These are phyloP conservation scores for Symbiodinium natans DNA, from an alignment of 73 alveolate species.

Conservation along the genomic window DNA sequence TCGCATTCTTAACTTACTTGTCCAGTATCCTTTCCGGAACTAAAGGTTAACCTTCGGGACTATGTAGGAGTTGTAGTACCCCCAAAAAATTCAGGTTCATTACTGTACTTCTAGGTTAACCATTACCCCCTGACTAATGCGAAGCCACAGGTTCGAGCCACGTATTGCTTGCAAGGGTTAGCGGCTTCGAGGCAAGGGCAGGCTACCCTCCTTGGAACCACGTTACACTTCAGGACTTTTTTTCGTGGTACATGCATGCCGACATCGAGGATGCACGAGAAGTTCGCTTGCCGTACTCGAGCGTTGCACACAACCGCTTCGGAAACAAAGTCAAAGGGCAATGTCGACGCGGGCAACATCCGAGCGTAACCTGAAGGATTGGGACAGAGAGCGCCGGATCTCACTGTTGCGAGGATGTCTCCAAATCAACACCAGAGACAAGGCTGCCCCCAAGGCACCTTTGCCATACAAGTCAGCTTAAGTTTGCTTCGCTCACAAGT, in stretches of 20 bases:
- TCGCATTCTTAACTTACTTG: neutral
- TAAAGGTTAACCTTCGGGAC: no score
- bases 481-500: neutral
- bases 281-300: no score
- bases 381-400: slow-evolving; percentile 53
- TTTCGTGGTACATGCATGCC: no score
- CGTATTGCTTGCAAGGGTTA: neutral
- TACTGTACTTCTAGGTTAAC: neutral
- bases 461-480: neutral
- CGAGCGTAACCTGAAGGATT: no score
- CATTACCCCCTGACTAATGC: no score
- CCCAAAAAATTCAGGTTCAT: neutral
- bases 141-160: neutral
- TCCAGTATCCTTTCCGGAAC: neutral
- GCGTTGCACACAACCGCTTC: no score
- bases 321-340: neutral
- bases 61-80: no score
- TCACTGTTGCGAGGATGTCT: slow-evolving; percentile 40
- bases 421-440: slow-evolving; percentile 41
- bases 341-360: neutral
- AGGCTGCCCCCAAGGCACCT: slow-evolving; percentile 21
- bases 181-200: neutral
- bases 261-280: no score
- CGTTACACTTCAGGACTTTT: no score
- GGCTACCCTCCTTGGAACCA: no score